Evolutionary conservation across 495 filamentous ascomycete species (phyloP).

Genomic region (Oidiodendron maius): DNA sequence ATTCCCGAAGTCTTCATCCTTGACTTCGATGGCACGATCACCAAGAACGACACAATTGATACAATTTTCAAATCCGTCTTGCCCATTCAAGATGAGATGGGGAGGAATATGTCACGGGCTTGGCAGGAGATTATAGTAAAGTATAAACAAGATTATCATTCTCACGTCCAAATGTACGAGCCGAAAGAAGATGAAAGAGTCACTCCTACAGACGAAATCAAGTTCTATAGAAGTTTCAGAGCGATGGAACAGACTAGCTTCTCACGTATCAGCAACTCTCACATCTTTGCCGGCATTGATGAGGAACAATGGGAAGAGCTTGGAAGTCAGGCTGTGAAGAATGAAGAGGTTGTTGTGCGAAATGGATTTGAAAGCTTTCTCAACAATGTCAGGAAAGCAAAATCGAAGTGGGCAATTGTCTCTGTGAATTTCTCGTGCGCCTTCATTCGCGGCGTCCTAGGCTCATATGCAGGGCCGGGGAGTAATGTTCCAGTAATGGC

Average conservation of each 20-base stretch:
- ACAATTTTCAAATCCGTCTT: slow-evolving; percentile 6
- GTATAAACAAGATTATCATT: slow-evolving; percentile 12
- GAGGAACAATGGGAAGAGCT: slow-evolving; percentile 4
- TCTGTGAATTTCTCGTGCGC: slow-evolving; percentile 17
- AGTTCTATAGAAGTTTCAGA: slow-evolving; percentile 8
- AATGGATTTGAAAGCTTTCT: slow-evolving; percentile 12
- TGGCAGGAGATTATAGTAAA: slow-evolving; percentile 9
- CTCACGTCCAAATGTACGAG: slow-evolving; percentile 1
- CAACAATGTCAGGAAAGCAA: background rate
- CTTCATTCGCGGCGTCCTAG: slow-evolving; percentile 18
- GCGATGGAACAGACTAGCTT: slow-evolving; percentile 13
- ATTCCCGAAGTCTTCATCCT: slow-evolving; percentile 5
- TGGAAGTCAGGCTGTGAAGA: slow-evolving; percentile 8
- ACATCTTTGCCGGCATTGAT: slow-evolving; percentile 13
- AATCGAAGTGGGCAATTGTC: slow-evolving; percentile 9
- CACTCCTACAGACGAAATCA: slow-evolving; percentile 6
- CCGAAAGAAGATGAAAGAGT: slow-evolving; percentile 8
- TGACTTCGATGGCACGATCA: slow-evolving; percentile 22
- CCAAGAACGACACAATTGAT: slow-evolving; percentile 15
- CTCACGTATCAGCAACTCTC: slow-evolving; percentile 14
- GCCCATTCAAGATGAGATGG: background rate
- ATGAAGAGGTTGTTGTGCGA: slow-evolving; percentile 11
- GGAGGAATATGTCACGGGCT: background rate
- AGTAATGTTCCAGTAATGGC: slow-evolving; percentile 6
- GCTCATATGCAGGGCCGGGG: background rate